Conservation (phyloP, 1,284 basidiomycete genomes). For the Fomitopsis betulina region DNA sequence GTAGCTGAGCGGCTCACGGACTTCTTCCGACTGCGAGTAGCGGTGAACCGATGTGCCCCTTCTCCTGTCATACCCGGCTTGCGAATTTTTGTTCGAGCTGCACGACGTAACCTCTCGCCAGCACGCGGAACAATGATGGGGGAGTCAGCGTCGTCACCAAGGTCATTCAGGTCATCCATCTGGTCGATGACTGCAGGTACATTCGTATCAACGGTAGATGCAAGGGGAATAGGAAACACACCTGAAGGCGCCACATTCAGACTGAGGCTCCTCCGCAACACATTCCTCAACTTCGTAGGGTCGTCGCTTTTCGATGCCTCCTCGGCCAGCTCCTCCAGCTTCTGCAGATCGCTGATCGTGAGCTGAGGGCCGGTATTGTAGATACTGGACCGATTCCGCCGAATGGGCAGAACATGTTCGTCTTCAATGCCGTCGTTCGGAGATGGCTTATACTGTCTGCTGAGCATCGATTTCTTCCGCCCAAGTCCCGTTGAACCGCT, state of each 20-base stretch:
- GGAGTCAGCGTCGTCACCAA: slow-evolving; percentile 77
- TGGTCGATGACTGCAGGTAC: slow-evolving; percentile 50
- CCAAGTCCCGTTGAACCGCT: slow-evolving; percentile 48
- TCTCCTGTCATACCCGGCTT: slow-evolving; percentile 79
- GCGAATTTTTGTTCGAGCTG: slow-evolving; percentile 93
- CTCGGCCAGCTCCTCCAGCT: slow-evolving; percentile 88
- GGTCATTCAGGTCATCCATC: slow-evolving; percentile 61
- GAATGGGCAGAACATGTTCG: slow-evolving; percentile 63
- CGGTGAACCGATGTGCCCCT: slow-evolving; percentile 76
- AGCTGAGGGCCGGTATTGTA: slow-evolving; percentile 67
- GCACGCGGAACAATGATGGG: slow-evolving; percentile 89
- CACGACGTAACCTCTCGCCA: slow-evolving; percentile 85
- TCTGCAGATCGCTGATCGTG: slow-evolving; percentile 90
- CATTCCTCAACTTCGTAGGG: slow-evolving; percentile 76
- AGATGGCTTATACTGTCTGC: slow-evolving; percentile 78
- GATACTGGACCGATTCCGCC: slow-evolving; percentile 61
- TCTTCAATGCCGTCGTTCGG: slow-evolving; percentile 66
- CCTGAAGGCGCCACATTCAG: slow-evolving; percentile 82
- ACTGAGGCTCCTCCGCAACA: slow-evolving; percentile 85
- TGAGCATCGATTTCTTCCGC: slow-evolving; percentile 87
- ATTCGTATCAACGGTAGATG: slow-evolving; percentile 9
- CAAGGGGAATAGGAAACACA: slow-evolving; percentile 32
- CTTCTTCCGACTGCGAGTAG: slow-evolving; percentile 46
- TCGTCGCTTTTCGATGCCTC: slow-evolving; percentile 82
- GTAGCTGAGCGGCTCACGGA: slow-evolving; percentile 26